A percentile compares a stretch with the other conserved stretches of the same genome.
Conservation (phyloP, 2,329 filamentous ascomycete genomes). For the Botryotinia narcissicola region DNA sequence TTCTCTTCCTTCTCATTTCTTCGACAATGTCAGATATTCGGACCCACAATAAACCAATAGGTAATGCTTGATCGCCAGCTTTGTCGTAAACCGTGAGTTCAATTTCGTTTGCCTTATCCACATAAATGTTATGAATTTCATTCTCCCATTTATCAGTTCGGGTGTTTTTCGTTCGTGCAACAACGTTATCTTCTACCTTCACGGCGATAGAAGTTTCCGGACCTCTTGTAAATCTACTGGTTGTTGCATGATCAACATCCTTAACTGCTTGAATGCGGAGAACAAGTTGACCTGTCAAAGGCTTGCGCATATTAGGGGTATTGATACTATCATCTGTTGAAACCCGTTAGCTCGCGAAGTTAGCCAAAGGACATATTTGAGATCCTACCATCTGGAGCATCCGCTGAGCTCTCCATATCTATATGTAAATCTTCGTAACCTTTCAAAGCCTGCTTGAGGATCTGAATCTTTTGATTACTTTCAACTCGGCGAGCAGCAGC, state of each 20-base stretch:
- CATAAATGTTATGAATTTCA: slow-evolving; percentile 86
- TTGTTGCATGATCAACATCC: slow-evolving; percentile 89
- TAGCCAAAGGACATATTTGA: not conserved
- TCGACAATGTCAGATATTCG: slow-evolving; percentile 96
- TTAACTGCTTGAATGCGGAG: slow-evolving; percentile 85
- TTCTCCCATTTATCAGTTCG: slow-evolving; percentile 88
- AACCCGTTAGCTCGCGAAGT: slow-evolving; percentile 6
- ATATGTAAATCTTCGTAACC: slow-evolving; percentile 97
- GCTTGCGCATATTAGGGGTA: slow-evolving; percentile 90
- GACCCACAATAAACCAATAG: slow-evolving; percentile 94
- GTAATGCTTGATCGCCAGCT: slow-evolving; percentile 82
- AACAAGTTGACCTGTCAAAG: slow-evolving; percentile 85
- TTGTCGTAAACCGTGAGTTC: slow-evolving; percentile 98
- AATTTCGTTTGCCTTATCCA: slow-evolving; percentile 98
- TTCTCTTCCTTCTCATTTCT: slow-evolving; percentile 94
- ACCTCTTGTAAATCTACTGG: slow-evolving; percentile 78
- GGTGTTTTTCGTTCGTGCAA: slow-evolving; percentile 81
- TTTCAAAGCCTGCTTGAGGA: slow-evolving; percentile 93
- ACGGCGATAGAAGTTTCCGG: slow-evolving; percentile 95
- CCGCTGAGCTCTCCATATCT: slow-evolving; percentile 74
- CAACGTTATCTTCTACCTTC: slow-evolving; percentile 93
- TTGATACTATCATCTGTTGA: slow-evolving; percentile 88
- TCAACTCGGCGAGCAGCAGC: slow-evolving; percentile 86
- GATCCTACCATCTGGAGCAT: slow-evolving; percentile 73
- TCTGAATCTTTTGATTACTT: slow-evolving; percentile 95